phyloP scores from a whole-genome alignment of 805 yeast species.

The Hanseniaspora jakobsenii region DNA sequence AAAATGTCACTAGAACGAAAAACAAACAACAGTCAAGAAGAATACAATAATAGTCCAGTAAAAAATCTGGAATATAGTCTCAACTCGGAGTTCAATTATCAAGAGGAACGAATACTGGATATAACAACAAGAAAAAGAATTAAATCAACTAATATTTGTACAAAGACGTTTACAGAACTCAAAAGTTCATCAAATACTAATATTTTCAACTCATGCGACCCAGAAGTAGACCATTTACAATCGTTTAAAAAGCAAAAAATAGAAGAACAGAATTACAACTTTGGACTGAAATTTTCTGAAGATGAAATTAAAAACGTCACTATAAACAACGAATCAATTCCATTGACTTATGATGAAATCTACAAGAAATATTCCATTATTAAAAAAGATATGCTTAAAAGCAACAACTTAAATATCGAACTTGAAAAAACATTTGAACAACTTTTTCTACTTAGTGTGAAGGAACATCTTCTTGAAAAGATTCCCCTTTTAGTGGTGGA shows the following conservation, averaged over 20 bases:
- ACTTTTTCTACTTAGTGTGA: neutral
- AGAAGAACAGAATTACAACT: neutral
- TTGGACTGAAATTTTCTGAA: too few relatives aligned
- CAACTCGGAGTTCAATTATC: neutral
- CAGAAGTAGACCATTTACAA: neutral
- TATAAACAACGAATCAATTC: too few relatives aligned
- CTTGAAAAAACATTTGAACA: too few relatives aligned
- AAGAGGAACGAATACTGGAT: neutral
- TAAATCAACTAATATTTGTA: neutral
- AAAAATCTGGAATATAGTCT: neutral
- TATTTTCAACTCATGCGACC: neutral
- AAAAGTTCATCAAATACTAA: neutral
- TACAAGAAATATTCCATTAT: neutral
- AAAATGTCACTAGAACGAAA: too few relatives aligned
- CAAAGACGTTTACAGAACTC: neutral
- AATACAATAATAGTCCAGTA: neutral
- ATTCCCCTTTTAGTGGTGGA: neutral
- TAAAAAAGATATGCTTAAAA: neutral
- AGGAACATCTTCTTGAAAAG: conserved; percentile 10
- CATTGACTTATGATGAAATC: neutral
- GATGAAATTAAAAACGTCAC: too few relatives aligned
- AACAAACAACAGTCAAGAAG: too few relatives aligned
- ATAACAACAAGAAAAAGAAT: neutral
- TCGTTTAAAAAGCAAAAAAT: conserved; percentile 1
- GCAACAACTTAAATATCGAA: neutral